phyloP scores from a whole-genome alignment of 495 filamentous ascomycete genomes.

The Aspergillus mulundensis region DNA sequence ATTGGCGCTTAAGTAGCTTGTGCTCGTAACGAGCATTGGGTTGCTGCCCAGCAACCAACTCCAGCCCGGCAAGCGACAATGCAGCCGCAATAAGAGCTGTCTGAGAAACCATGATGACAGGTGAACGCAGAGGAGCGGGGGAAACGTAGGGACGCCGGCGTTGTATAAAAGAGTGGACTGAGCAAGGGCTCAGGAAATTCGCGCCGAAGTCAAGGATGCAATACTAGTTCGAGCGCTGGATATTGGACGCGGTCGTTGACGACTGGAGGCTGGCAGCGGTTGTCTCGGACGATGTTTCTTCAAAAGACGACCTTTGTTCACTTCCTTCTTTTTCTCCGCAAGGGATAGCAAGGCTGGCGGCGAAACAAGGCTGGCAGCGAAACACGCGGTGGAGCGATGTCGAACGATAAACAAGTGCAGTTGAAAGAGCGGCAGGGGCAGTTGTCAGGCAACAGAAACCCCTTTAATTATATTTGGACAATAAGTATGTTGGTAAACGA shows the following conservation, averaged over 20 bases:
- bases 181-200: conserved; percentile 19
- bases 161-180: conserved; percentile 23
- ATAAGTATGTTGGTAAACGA: conserved; percentile 24
- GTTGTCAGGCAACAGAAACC: conserved; percentile 24
- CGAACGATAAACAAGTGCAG: conserved; percentile 16
- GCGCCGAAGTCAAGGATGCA: conserved; percentile 5
- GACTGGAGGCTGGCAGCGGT: conserved; percentile 13
- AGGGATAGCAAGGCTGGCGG: conserved; percentile 9
- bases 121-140: conserved; percentile 17
- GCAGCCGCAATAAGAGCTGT: conserved; percentile 29
- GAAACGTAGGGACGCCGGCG: conserved; percentile 6
- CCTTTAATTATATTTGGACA: conserved; percentile 12
- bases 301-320: background rate
- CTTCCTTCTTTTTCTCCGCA: conserved; percentile 1
- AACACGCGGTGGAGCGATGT: conserved; percentile 7
- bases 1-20: conserved; percentile 38
- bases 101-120: conserved; percentile 29
- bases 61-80: conserved; percentile 33
- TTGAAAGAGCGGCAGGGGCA: conserved; percentile 39
- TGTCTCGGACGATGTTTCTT: conserved; percentile 1
- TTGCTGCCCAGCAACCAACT: conserved; percentile 34
- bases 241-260: conserved; percentile 1
- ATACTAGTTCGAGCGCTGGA: conserved; percentile 11
- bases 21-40: conserved; percentile 42
- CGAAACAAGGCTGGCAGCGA: conserved; percentile 5